Conservation (phyloP, 352 stramenopile species). For the Blastocystis sp. region DNA sequence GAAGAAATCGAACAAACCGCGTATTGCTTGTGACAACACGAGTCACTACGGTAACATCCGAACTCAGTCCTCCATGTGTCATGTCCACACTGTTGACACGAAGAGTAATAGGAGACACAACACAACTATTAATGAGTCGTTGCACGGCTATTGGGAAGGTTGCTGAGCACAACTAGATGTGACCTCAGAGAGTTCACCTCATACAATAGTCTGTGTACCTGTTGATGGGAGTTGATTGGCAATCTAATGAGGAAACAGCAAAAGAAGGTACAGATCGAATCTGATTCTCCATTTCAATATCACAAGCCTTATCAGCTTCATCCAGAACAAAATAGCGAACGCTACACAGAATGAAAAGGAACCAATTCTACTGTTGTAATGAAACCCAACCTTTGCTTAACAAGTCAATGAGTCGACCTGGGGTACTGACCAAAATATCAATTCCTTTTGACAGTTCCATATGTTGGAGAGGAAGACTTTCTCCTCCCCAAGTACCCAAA, state of each 20-base stretch:
- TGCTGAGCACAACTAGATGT: neutral
- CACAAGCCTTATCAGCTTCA: constrained; percentile 26
- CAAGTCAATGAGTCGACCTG: constrained; percentile 29
- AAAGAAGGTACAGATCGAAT: neutral
- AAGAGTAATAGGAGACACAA: constrained; percentile 18
- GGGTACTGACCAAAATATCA: constrained; percentile 18
- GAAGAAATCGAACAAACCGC: neutral
- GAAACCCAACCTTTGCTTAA: neutral
- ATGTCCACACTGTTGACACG: neutral
- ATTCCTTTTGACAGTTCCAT: neutral
- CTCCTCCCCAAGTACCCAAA: constrained; percentile 31
- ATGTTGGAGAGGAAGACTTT: neutral
- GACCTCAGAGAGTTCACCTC: neutral
- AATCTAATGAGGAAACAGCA: neutral
- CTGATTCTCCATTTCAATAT: constrained; percentile 57
- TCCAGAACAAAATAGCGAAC: constrained; percentile 19
- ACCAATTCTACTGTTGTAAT: neutral
- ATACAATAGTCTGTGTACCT: constrained; percentile 5
- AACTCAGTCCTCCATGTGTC: neutral
- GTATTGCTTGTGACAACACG: neutral
- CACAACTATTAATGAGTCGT: constrained; percentile 46
- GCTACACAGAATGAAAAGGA: neutral
- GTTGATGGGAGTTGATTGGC: neutral
- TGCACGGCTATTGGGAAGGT: constrained; percentile 45
- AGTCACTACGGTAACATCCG: neutral